A percentile compares a stretch with the other conserved stretches of the same genome.
These are phyloP conservation scores for Penicillium mononematosum DNA, from an alignment of 495 filamentous ascomycete species.

Conservation along the genomic window DNA sequence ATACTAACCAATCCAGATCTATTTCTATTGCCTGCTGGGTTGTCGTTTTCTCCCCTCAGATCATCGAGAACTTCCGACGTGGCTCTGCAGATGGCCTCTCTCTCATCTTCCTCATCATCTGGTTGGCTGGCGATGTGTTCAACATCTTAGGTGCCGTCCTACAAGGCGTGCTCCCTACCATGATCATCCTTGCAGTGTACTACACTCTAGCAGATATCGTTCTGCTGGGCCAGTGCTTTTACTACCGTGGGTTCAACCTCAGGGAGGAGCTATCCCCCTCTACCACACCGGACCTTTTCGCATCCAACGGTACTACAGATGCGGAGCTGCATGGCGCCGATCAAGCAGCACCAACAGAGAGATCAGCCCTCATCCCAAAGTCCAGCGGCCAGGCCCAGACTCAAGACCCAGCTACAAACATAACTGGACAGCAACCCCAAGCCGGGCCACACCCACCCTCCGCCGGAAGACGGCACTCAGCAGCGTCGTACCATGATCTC, in stretches of 20 bases:
- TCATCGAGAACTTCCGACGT: conserved; percentile 90
- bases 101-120: conserved; percentile 83
- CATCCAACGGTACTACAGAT: conserved; percentile 15
- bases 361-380: conserved; percentile 32
- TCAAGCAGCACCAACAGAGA: conserved; percentile 30
- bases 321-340: conserved; percentile 17
- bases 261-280: conserved; percentile 48
- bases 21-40: conserved; percentile 98
- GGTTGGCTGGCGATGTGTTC: conserved; percentile 93
- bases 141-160: conserved; percentile 90
- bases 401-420: conserved; percentile 10
- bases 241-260: conserved; percentile 82
- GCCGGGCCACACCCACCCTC: conserved; percentile 12
- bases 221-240: conserved; percentile 84
- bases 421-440: conserved; percentile 10
- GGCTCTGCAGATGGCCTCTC: conserved; percentile 86
- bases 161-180: conserved; percentile 94
- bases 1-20: conserved; percentile 53
- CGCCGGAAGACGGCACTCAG: conserved; percentile 28
- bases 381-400: conserved; percentile 22
- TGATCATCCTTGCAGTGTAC: conserved; percentile 93
- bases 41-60: conserved; percentile 95
- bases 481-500: conserved; percentile 34
- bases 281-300: conserved; percentile 16
- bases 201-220: conserved; percentile 94